These are phyloP conservation scores for Fusarium odoratissimum DNA, from an alignment of 2,329 filamentous ascomycete species.

Conservation along the genomic window DNA sequence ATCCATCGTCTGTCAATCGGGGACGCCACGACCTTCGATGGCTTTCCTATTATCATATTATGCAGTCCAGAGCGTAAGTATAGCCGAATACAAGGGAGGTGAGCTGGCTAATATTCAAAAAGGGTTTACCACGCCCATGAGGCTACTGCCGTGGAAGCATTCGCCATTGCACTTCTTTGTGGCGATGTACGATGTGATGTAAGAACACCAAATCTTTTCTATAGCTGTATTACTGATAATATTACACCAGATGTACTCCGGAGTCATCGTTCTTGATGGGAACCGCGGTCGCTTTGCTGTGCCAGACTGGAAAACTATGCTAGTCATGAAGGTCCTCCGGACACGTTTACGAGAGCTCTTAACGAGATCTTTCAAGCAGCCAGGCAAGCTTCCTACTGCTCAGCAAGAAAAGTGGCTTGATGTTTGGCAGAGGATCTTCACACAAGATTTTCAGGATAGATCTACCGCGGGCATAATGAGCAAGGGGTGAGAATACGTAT, in stretches of 20 bases:
- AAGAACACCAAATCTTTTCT: conserved; percentile 46
- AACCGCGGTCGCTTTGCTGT: conserved; percentile 87
- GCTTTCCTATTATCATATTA: conserved; percentile 96
- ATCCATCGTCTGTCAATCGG: conserved; percentile 91
- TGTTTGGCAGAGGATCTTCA: conserved; percentile 78
- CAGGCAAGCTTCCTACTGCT: conserved; percentile 69
- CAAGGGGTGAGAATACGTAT: conserved; percentile 45
- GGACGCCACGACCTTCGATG: conserved; percentile 75
- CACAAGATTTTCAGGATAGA: conserved; percentile 59
- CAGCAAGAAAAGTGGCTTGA: conserved; percentile 81
- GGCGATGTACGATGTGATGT: conserved; percentile 90
- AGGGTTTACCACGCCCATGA: conserved; percentile 91
- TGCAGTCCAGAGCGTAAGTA: conserved; percentile 85
- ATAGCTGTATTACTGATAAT: not conserved
- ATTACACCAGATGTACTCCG: conserved; percentile 77
- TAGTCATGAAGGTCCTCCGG: conserved; percentile 87
- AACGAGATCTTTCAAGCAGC: conserved; percentile 75
- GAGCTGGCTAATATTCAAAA: conserved; percentile 37
- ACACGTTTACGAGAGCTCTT: conserved; percentile 80
- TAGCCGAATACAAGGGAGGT: not conserved
- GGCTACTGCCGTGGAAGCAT: conserved; percentile 82
- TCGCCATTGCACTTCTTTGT: conserved; percentile 85
- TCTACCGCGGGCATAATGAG: conserved; percentile 38
- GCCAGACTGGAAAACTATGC: conserved; percentile 88
- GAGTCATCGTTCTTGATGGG: conserved; percentile 86